Conservation (phyloP, 2,329 filamentous ascomycete species). For the Tolypocladium pustulatum region DNA sequence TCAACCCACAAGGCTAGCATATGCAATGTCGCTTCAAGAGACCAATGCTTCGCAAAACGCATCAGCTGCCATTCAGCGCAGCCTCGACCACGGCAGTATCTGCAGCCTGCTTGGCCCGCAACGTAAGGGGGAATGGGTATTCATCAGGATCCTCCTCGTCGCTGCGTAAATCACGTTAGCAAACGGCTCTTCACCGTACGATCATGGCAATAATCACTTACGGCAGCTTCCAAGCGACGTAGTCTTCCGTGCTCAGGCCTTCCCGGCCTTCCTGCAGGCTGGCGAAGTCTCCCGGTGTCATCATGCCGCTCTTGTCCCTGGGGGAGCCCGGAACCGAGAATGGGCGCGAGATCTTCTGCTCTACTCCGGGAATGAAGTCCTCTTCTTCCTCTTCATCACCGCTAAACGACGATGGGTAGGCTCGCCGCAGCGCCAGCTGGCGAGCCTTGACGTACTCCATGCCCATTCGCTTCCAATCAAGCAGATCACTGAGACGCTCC, state of each 20-base stretch:
- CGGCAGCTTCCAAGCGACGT: conserved; percentile 96
- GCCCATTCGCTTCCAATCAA: conserved; percentile 99
- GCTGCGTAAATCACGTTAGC: conserved; percentile 32
- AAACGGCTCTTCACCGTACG: not conserved
- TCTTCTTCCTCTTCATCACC: conserved; percentile 74
- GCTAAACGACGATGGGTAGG: conserved; percentile 79
- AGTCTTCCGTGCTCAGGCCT: conserved; percentile 90
- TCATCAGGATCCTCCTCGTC: conserved; percentile 88
- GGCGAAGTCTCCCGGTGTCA: conserved; percentile 97
- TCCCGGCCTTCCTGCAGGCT: conserved; percentile 91
- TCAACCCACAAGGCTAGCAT: not conserved
- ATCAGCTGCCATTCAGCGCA: conserved; percentile 10
- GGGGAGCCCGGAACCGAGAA: conserved; percentile 92
- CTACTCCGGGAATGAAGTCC: conserved; percentile 83
- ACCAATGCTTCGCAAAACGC: not conserved
- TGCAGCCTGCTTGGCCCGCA: conserved; percentile 39
- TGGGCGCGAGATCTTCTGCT: conserved; percentile 90
- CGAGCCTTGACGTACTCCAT: conserved; percentile 98
- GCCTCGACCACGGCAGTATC: conserved; percentile 12
- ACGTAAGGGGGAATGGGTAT: conserved; percentile 48
- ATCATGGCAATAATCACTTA: conserved; percentile 45
- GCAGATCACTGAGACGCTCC: conserved; percentile 83
- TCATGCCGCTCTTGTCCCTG: conserved; percentile 85
- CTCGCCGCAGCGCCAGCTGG: conserved; percentile 80
- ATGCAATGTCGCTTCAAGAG: not conserved